Base-by-base conservation (phyloP, 2,329 filamentous ascomycete genomes). In the Penicillium sp. region DNA sequence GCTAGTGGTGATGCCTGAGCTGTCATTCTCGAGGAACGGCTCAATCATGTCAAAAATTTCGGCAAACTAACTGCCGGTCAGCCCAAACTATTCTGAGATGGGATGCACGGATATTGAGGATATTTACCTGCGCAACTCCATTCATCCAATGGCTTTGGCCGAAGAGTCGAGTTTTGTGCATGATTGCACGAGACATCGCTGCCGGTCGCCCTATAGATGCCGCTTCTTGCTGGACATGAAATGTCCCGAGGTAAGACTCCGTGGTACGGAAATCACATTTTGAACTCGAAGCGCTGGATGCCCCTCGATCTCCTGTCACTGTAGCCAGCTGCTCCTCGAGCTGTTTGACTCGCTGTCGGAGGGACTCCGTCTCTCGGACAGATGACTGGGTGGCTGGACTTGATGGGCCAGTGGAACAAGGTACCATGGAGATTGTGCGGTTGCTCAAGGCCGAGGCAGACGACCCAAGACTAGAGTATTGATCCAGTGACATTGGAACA, bases 131-230 rank as follows among this genome's bases (percentile, higher is more conserved):
- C 0, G 63, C 50, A 8, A 75, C 56, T 2, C 65, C 67, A 43
- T 74, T 77, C n/a, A 78, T 68, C 74, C 75, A 78, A 50, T 78
- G 75, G 36, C 71, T 77, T 37, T 74, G 70, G 0, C 78, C 79
- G 50, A 80, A 77, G 1, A 80, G 54, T 0, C 78, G 69, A 0
- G 72, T 74, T 51, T 82, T 83, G 45, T 61, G 75, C 14, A 70
- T 66, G 7, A 77, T 59, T n/a, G 68, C 69, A 6, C 70, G 70
- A 2, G 59, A 62, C 0, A 72, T 63, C 0, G 54, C 51, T 2
- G 62, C 54, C 9, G 47, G 30, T 16, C 67, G 54, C 7, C 64
- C 61, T 3, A 58, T 51, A 1, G 58, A 33, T 4, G 55, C 52
- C 16, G 50, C 59, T 18, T 75, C 69, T 35, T 58, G 58, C 9